These are phyloP conservation scores for Pseudovirgaria hyperparasitica DNA, from an alignment of 2,329 filamentous ascomycete genomes.

Conservation along the genomic window DNA sequence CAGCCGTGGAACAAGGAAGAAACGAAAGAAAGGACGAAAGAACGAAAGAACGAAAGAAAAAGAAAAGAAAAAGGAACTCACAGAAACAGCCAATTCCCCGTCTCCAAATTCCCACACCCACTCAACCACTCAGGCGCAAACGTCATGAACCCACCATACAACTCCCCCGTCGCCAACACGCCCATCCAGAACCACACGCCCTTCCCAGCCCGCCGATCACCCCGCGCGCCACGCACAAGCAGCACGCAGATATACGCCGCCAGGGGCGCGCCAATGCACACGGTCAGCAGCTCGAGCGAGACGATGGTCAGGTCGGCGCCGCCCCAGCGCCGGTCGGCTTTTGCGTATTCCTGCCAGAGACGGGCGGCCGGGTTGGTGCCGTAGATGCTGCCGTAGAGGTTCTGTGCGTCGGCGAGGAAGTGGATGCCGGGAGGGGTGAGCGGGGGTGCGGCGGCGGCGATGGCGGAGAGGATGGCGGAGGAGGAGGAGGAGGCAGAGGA, in stretches of 20 bases:
- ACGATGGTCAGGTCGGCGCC: constrained; percentile 46
- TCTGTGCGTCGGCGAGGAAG: constrained; percentile 41
- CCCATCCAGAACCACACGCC: constrained; percentile 40
- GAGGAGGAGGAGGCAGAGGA: constrained; percentile 1
- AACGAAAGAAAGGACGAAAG: background rate
- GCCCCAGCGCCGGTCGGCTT: constrained; percentile 49
- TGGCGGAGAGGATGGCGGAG: constrained; percentile 12
- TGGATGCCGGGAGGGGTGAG: constrained; percentile 34
- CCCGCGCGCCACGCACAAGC: constrained; percentile 25
- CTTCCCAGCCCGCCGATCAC: constrained; percentile 12
- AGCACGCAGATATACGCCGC: constrained; percentile 45
- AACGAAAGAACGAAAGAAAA: constrained; percentile 1
- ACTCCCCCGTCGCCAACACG: constrained; percentile 47
- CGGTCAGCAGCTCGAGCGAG: constrained; percentile 47
- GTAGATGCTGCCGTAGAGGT: constrained; percentile 48
- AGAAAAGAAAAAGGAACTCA: constrained; percentile 17
- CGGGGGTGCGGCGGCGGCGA: constrained; percentile 13
- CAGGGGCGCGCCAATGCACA: constrained; percentile 44
- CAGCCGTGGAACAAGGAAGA: background rate
- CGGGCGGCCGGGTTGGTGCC: constrained; percentile 39
- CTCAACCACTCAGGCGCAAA: constrained; percentile 54
- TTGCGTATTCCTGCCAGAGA: constrained; percentile 54
- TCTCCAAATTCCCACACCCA: constrained; percentile 44
- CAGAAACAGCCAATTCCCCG: constrained; percentile 47
- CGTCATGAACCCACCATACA: constrained; percentile 54